Evolutionary conservation across 768 basidiomycete genomes (phyloP).

Genomic region (Agaricus blazei): DNA sequence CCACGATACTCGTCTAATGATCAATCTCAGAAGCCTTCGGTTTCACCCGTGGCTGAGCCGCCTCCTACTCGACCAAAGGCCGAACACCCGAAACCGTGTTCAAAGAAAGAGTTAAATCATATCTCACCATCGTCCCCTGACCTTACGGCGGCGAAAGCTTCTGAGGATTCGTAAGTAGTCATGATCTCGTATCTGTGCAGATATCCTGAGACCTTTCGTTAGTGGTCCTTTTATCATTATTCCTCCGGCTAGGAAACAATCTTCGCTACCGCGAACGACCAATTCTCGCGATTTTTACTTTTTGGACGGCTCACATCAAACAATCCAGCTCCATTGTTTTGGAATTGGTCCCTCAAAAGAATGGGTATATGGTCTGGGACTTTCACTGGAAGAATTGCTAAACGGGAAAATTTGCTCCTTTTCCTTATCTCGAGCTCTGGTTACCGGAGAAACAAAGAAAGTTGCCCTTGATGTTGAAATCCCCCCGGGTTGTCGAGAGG

Average conservation of each 20-base stretch:
- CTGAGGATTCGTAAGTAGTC: slow-evolving; percentile 2
- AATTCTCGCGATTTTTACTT: slow-evolving; percentile 4
- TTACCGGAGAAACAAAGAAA: slow-evolving; percentile 43
- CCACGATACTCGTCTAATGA: slow-evolving; percentile 3
- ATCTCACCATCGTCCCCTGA: neutral
- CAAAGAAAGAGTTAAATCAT: neutral
- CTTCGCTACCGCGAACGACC: neutral
- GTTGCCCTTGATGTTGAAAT: slow-evolving; percentile 58
- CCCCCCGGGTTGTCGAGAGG: slow-evolving; percentile 55
- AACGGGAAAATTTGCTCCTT: slow-evolving; percentile 51
- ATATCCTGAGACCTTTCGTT: neutral
- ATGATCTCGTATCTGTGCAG: neutral
- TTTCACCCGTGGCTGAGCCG: neutral
- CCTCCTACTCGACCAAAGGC: neutral
- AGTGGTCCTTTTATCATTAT: slow-evolving; percentile 6
- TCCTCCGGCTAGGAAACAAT: neutral
- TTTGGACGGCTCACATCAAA: neutral
- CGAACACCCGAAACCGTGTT: slow-evolving; percentile 1
- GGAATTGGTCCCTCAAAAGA: slow-evolving; percentile 44
- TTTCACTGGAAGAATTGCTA: slow-evolving; percentile 61
- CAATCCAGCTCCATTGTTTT: slow-evolving; percentile 33
- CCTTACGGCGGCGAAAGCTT: neutral
- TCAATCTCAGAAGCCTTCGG: neutral
- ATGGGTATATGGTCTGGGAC: slow-evolving; percentile 61
- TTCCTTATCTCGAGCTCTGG: slow-evolving; percentile 51